Percentiles rank a stretch among this genome's conserved stretches.
Conservation (phyloP, 345 rosid genomes). For the Citrus unshiu region DNA sequence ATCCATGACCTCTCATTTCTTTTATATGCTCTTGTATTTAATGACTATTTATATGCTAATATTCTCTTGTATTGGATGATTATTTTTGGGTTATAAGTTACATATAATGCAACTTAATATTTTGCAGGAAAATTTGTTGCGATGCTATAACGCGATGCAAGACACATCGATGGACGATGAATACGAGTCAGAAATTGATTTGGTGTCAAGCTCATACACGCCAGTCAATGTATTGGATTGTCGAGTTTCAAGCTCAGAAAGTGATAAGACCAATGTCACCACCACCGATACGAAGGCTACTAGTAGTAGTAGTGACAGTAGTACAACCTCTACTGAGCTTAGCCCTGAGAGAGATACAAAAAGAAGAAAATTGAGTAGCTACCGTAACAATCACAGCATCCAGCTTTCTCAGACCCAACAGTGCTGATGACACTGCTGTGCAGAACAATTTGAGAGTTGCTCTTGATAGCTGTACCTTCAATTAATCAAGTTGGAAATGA, state of each 20-base stretch:
- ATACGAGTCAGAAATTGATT: slow-evolving; percentile 31
- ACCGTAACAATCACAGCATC: slow-evolving; percentile 12
- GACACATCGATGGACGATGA: slow-evolving; percentile 32
- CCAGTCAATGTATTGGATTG: slow-evolving; percentile 55
- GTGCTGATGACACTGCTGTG: slow-evolving; percentile 20
- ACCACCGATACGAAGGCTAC: background rate
- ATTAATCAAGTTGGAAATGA: background rate
- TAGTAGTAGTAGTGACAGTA: background rate
- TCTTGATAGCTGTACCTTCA: slow-evolving; percentile 20
- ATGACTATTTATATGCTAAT: too few species aligned
- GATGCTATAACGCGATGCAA: slow-evolving; percentile 51
- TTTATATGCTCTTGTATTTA: too few species aligned
- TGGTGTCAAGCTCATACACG: slow-evolving; percentile 39
- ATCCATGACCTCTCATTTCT: too few species aligned
- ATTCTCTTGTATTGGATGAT: too few species aligned
- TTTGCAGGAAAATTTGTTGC: slow-evolving; percentile 43
- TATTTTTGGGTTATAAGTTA: too few species aligned
- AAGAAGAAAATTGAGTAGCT: slow-evolving; percentile 28
- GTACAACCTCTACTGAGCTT: background rate
- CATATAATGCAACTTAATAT: too few species aligned
- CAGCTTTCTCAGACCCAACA: slow-evolving; percentile 30
- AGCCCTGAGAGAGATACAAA: slow-evolving; percentile 17
- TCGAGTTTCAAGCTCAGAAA: slow-evolving; percentile 45
- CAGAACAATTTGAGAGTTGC: slow-evolving; percentile 37
- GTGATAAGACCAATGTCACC: slow-evolving; percentile 32